Evolutionary conservation across 2,329 filamentous ascomycete genomes (phyloP), one percentile per base, ranked within the genome.

Genomic region (Stemphylium vesicarium): DNA sequence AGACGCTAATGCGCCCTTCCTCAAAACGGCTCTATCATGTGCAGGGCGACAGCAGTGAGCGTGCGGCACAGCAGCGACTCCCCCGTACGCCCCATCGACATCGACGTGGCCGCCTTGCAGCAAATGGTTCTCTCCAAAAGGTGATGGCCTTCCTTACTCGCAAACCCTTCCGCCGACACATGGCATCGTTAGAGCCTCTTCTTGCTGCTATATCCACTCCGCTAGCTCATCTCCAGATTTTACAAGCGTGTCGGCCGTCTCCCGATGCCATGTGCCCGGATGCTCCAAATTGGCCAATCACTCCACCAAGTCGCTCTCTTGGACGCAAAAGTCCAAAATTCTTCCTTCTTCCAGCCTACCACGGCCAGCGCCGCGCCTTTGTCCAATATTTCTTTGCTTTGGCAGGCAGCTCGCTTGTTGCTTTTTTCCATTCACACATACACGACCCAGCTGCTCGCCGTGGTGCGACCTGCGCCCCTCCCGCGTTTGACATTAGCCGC

Each of bases 41-140:
- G 60, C 56, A 45, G 26, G 24, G 40, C 39, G 36, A 42, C 57
- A 63, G 61, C 63, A 67, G 64, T 20, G 36, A 31, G 53, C 36
- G 43, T 56, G 53, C 53, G 53, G 53, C 53, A 56, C 57, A 53
- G 61, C 39, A 36, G 35, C 55, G 26, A 24, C 35, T 62, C 54
- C 40, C 48, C 66, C 58, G 60, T 56, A 60, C 63, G 56, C 63
- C 59, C 54, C 52, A 44, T 54, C 39, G 29, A 24, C 45, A 53
- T 60, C 60, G 63, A 71, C 68, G 68, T 72, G 69, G 69, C 68
- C 60, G 56, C 18, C 62, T 60, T 54, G 56, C 58, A 62, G 58
- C 69, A 63, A 68, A 65, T 63, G 18, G 47, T 59, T 40, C 9
- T 31, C 29, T 24, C 16, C 26, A 18, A 24, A 24, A 11, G 22